Evolutionary conservation across 805 yeast species (phyloP).

Genomic region (Yamadazyma laniorum): DNA sequence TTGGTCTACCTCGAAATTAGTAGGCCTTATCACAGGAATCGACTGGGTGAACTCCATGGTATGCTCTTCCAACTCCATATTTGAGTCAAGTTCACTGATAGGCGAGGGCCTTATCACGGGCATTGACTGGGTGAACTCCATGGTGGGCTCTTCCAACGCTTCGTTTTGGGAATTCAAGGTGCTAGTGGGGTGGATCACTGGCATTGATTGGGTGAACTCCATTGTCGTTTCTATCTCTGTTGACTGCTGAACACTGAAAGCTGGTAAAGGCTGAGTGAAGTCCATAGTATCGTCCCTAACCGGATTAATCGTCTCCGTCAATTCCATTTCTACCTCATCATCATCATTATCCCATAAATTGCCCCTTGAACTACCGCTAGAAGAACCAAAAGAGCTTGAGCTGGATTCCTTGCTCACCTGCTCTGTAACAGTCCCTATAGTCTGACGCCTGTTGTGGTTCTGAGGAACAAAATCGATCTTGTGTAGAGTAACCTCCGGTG

Average conservation of each 20-base stretch:
- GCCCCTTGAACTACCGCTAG: background rate
- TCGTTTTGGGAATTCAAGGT: no score
- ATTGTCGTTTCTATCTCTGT: background rate
- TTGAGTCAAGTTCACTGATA: no score
- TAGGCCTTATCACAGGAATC: slow-evolving; percentile 2
- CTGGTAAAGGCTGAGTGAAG: slow-evolving; percentile 15
- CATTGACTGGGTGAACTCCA: slow-evolving; percentile 13
- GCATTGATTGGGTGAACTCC: slow-evolving; percentile 7
- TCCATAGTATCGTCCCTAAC: slow-evolving; percentile 17
- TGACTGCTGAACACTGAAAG: background rate
- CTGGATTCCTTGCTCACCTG: slow-evolving; percentile 1
- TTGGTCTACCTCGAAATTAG: background rate
- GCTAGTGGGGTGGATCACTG: slow-evolving; percentile 3
- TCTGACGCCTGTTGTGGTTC: slow-evolving; percentile 18
- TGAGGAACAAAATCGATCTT: slow-evolving; percentile 44
- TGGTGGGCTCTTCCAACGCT: slow-evolving; percentile 5
- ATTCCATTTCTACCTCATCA: slow-evolving; percentile 23
- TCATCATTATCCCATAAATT: no score
- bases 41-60: slow-evolving; percentile 14
- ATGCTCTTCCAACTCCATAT: slow-evolving; percentile 3
- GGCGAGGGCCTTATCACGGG: slow-evolving; percentile 5
- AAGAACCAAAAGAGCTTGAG: background rate
- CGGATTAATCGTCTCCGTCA: slow-evolving; percentile 16
- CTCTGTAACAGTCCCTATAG: slow-evolving; percentile 23
- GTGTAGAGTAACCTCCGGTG: slow-evolving; percentile 69